A percentile compares a stretch with the other conserved stretches of the same genome.
These are phyloP conservation scores for Babesia caballi DNA, from an alignment of 169 alveolate genomes.

Conservation along the genomic window DNA sequence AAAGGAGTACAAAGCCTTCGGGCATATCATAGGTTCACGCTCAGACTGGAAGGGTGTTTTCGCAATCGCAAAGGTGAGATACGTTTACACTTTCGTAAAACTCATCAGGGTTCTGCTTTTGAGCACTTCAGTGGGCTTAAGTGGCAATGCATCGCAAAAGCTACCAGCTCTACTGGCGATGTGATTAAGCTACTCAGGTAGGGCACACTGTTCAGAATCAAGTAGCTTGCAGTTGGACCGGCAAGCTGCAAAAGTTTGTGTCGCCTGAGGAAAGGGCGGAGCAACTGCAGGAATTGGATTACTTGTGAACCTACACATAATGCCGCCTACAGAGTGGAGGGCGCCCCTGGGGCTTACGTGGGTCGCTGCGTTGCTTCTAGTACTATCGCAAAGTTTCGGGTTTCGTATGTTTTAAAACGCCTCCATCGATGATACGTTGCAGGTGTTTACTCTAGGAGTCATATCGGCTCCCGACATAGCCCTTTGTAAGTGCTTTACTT, in stretches of 20 bases:
- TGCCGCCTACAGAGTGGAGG: neutral
- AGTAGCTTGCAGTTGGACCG: slow-evolving; percentile 40
- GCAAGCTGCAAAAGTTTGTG: slow-evolving; percentile 13
- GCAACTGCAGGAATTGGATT: slow-evolving; percentile 43
- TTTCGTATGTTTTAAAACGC: slow-evolving; percentile 16
- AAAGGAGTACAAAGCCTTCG: slow-evolving; percentile 33
- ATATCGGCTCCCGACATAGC: neutral
- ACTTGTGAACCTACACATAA: neutral
- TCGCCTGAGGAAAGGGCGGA: slow-evolving; percentile 37
- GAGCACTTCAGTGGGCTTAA: slow-evolving; percentile 58
- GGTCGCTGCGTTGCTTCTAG: neutral
- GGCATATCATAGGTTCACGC: slow-evolving; percentile 47
- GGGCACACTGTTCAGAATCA: neutral
- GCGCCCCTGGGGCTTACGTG: neutral
- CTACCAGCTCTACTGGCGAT: slow-evolving; percentile 39
- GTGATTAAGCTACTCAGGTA: slow-evolving; percentile 42
- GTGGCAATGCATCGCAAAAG: slow-evolving; percentile 43
- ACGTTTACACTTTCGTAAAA: too few species aligned
- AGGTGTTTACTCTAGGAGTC: neutral
- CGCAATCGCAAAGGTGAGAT: slow-evolving; percentile 42
- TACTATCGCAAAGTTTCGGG: neutral
- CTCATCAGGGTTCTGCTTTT: slow-evolving; percentile 38
- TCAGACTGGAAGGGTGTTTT: slow-evolving; percentile 66
- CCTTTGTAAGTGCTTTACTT: neutral
- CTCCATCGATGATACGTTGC: neutral